Conservation (phyloP, 805 yeast species). For the Candida jianshihensis region DNA sequence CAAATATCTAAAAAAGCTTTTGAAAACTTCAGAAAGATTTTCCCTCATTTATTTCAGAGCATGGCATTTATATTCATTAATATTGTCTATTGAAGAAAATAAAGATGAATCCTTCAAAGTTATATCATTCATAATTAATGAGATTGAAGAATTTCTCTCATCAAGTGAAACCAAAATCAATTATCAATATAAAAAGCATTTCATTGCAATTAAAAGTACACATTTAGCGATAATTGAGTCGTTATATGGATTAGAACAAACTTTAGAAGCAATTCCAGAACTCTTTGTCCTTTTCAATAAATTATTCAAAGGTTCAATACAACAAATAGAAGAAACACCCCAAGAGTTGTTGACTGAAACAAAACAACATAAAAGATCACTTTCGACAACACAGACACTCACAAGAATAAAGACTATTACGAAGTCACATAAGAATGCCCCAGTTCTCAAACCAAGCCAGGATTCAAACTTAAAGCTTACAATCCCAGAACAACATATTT, state of each 20-base stretch:
- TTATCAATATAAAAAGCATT: slow-evolving; percentile 20
- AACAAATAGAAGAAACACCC: not conserved
- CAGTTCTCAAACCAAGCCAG: not conserved
- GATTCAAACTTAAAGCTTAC: slow-evolving; percentile 1
- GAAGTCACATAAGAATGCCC: slow-evolving; percentile 3
- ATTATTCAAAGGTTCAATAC: slow-evolving; percentile 33
- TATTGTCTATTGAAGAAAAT: slow-evolving; percentile 57
- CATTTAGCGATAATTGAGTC: slow-evolving; percentile 65
- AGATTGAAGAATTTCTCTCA: slow-evolving; percentile 28
- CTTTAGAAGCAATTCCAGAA: slow-evolving; percentile 60
- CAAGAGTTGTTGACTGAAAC: not conserved
- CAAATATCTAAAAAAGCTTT: slow-evolving; percentile 32
- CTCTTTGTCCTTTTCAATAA: slow-evolving; percentile 52
- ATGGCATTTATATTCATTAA: slow-evolving; percentile 60
- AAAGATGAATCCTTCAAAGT: slow-evolving; percentile 49
- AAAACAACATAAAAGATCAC: slow-evolving; percentile 9
- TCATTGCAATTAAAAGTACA: slow-evolving; percentile 66
- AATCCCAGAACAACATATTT: slow-evolving; percentile 28
- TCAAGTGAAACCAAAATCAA: too few relatives aligned
- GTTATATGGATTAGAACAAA: slow-evolving; percentile 47
- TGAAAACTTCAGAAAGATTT: slow-evolving; percentile 26
- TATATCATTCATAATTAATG: slow-evolving; percentile 43
- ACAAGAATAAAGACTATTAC: slow-evolving; percentile 15
- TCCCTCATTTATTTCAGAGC: slow-evolving; percentile 45
- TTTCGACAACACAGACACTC: slow-evolving; percentile 12